Evolutionary conservation across 768 basidiomycete species (phyloP), one percentile per base, ranked within the genome.

Genomic region (Mycena galericulata): DNA sequence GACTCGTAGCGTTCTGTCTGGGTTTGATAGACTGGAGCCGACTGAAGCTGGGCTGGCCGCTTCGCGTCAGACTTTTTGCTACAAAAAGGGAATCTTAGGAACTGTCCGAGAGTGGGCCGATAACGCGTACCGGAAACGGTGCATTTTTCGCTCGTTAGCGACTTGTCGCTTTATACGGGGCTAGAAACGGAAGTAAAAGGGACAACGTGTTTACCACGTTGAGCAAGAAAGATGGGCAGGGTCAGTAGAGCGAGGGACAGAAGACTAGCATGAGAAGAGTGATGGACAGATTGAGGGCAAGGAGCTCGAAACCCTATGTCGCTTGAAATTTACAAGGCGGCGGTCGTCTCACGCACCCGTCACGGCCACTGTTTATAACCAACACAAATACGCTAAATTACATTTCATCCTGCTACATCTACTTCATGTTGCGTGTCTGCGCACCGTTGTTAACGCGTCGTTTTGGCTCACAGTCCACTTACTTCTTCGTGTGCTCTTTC

Each of bases 401-500:
- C 8, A 29, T 9, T 55, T 3, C 17, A 50, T 57, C 27, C 27
- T 26, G 18, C 32, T 32, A 46, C 49, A 46, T 47, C 40, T 68
- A 51, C 45, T 58, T 63, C 62, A 68, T 56, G 46, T 64, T 45
- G 62, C 67, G 67, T 68, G 32, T 62, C 67, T 68, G 67, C 32
- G 5, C 5, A 7, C 6, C 26, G 20, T 41, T 15, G 47, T 62
- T 57, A 68, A 29, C 60, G 45, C 54, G 45, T 73, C 45, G 67
- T 54, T 55, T 27, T 8, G 12, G 22, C 40, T 27, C 26, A 24
- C 14, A 49, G 26, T 11, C 49, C 53, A 69, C 84, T 72, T 74
- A 94, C 95, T 90, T 95, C 87, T 91, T 95, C 17, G 92, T 94
- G 83, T 88, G 90, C 68, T 96, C 94, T 77, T 86, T 92, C n/a